Evolutionary conservation across 768 basidiomycete species (phyloP), one percentile per base, ranked within the genome.

Genomic region (Rhodotorula toruloides): DNA sequence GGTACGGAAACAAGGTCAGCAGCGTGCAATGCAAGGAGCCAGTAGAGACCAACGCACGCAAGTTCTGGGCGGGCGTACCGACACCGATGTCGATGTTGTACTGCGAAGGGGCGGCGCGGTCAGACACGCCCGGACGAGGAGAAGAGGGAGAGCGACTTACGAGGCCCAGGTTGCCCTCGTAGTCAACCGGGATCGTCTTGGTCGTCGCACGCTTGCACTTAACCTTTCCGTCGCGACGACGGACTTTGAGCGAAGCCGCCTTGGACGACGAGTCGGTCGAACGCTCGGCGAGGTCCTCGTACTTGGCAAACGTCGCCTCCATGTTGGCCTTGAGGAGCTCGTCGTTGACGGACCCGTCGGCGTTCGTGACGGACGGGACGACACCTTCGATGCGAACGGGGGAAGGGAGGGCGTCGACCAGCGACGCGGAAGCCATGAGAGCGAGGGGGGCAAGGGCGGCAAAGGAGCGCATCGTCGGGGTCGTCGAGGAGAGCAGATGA

Each of bases 31-130:
- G 16, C 27, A 4, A 14, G 36, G 22, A 37, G 25, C 5, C 36
- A 4, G 52, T 40, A n/a, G 6, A 14, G 13, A 6, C 32, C 19
- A 37, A 31, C 49, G 6, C 49, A 32, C 29, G n/a, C 8, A 43
- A 7, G 19, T n/a, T 29, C 29, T 61, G 54, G 0, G 46, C 32
- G 2, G 65, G 54, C 13, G 59, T 57, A 12, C 65, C 65, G 46
- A 66, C 14, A 4, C 0, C 8, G 14, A 37, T 36, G 22, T 7
- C 17, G 6, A 32, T 42, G 37, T 43, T 7, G 58, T 44, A 32
- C 65, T 66, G 53, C 13, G 2, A 31, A 31, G 11, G 0, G 32
- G 3, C 3, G 19, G 34, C 42, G 53, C 19, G 25, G 22, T 16
- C 16, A 9, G 42, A 43, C 42, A 17, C 22, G 42, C 4, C 8